phyloP scores from a whole-genome alignment of 2,329 filamentous ascomycete genomes.

The Hymenoscyphus infarciens region DNA sequence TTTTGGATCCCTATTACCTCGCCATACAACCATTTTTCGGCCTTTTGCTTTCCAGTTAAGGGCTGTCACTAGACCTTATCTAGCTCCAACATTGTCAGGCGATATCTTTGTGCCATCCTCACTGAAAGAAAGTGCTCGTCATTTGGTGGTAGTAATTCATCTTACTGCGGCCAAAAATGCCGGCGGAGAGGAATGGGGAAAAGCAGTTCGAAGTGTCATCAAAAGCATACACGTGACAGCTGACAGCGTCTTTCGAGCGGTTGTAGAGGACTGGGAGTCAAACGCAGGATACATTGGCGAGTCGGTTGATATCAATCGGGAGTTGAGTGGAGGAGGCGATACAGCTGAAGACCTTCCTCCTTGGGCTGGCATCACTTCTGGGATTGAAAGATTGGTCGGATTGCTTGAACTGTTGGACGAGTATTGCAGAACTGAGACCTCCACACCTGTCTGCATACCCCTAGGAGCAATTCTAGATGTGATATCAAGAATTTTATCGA shows the following conservation, averaged over 20 bases:
- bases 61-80: slow-evolving; percentile 53
- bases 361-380: slow-evolving; percentile 75
- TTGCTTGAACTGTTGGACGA: slow-evolving; percentile 63
- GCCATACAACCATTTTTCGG: slow-evolving; percentile 79
- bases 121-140: slow-evolving; percentile 56
- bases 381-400: slow-evolving; percentile 63
- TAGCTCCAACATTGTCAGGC: slow-evolving; percentile 62
- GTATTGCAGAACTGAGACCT: slow-evolving; percentile 62
- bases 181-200: slow-evolving; percentile 74
- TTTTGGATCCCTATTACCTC: slow-evolving; percentile 68
- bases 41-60: slow-evolving; percentile 69
- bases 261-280: slow-evolving; percentile 80
- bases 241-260: slow-evolving; percentile 72
- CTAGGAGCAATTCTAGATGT: slow-evolving; percentile 67
- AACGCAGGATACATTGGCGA: slow-evolving; percentile 48
- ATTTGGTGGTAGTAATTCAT: slow-evolving; percentile 67
- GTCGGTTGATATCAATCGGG: slow-evolving; percentile 43
- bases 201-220: slow-evolving; percentile 58
- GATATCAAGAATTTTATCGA: slow-evolving; percentile 64
- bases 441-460: slow-evolving; percentile 62
- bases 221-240: slow-evolving; percentile 65
- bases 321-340: slow-evolving; percentile 46
- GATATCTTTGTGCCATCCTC: slow-evolving; percentile 46
- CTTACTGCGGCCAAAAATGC: slow-evolving; percentile 73
- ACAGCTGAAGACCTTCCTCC: slow-evolving; percentile 52